A percentile compares a stretch with the other conserved stretches of the same genome.
Evolutionary conservation across 2,329 filamentous ascomycete species (phyloP).

Genomic region (Arthroderma sp.): DNA sequence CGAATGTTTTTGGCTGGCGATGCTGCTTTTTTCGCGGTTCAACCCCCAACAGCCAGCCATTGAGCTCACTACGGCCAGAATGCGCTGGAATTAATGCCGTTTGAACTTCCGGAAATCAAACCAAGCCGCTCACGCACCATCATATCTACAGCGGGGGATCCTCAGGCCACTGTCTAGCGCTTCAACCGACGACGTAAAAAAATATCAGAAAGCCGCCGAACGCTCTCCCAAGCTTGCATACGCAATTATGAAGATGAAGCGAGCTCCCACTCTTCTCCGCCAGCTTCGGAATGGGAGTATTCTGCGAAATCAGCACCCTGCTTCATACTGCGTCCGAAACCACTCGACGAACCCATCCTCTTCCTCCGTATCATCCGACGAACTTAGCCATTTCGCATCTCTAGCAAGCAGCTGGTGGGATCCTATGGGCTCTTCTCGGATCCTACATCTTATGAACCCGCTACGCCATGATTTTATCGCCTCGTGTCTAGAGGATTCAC

Average conservation of each 20-base stretch:
- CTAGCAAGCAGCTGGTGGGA: conserved; percentile 97
- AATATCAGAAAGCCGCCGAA: too few relatives aligned
- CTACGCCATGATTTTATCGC: conserved; percentile 86
- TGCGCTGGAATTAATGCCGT: too few relatives aligned
- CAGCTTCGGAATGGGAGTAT: neutral
- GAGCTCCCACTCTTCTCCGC: neutral
- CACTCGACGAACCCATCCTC: conserved; percentile 7
- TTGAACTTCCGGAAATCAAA: too few relatives aligned
- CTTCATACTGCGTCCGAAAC: conserved; percentile 4
- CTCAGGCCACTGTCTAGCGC: too few relatives aligned
- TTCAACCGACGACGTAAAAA: too few relatives aligned
- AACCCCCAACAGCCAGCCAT: too few relatives aligned
- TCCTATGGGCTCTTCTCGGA: conserved; percentile 76
- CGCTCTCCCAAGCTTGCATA: neutral
- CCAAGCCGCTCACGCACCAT: too few relatives aligned
- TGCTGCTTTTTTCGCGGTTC: too few relatives aligned
- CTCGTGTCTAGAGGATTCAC: conserved; percentile 48
- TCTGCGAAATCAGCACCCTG: too few relatives aligned
- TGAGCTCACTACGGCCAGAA: too few relatives aligned
- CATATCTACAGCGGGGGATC: too few relatives aligned
- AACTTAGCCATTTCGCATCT: conserved; percentile 87
- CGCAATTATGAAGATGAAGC: neutral
- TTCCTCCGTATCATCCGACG: conserved; percentile 71
- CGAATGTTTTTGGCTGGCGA: too few relatives aligned
- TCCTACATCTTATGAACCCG: conserved; percentile 96